Conservation (phyloP, 257 asterid species). For the Solanum sparsipilum region DNA sequence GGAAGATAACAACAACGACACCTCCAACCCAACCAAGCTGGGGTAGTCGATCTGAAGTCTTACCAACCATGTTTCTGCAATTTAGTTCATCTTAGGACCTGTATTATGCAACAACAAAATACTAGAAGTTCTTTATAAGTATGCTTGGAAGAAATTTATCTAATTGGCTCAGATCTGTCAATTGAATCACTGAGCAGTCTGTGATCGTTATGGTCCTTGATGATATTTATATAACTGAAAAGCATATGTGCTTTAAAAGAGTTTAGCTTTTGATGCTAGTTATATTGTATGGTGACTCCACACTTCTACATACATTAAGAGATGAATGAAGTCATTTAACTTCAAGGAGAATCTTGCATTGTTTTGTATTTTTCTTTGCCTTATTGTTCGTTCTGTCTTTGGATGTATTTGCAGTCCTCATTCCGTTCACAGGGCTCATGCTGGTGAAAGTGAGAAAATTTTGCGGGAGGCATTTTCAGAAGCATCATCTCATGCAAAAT, state of each 20-base stretch:
- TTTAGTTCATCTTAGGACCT: background rate
- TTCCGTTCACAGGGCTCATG: conserved; percentile 68
- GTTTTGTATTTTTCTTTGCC: background rate
- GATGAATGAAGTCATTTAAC: background rate
- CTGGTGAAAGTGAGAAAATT: conserved; percentile 83
- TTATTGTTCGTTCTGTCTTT: background rate
- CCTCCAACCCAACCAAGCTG: background rate
- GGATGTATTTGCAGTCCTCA: conserved; percentile 60
- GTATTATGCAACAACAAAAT: background rate
- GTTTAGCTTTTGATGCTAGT: background rate
- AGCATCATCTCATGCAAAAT: conserved; percentile 57
- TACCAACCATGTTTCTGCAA: background rate
- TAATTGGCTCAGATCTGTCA: background rate
- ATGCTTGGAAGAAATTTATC: background rate
- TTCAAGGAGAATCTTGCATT: background rate
- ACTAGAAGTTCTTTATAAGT: background rate
- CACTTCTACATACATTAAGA: background rate
- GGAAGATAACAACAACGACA: background rate
- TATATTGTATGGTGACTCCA: background rate
- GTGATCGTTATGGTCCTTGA: background rate
- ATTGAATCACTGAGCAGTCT: background rate
- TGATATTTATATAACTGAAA: background rate
- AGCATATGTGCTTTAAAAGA: background rate
- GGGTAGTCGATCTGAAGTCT: background rate
- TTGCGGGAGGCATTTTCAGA: conserved; percentile 79